Evolutionary conservation across 2,329 filamentous ascomycete species (phyloP).

Genomic region (Sarocladium brachiariae): DNA sequence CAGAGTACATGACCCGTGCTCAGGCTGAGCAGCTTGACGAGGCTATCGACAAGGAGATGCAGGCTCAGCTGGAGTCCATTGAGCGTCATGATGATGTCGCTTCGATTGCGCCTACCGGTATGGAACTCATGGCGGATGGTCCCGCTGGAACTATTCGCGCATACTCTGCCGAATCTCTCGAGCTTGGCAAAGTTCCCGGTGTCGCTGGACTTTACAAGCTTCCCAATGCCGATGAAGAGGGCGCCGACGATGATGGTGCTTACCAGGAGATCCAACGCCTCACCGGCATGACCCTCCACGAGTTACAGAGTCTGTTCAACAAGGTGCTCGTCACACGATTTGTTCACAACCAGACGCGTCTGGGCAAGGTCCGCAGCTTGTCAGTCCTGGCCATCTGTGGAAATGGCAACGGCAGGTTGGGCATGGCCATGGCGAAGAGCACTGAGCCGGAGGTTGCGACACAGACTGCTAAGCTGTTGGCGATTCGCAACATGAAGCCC

Average conservation of each 20-base stretch:
- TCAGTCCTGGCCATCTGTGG: slow-evolving; percentile 79
- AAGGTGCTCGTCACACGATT: slow-evolving; percentile 68
- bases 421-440: slow-evolving; percentile 85
- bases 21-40: slow-evolving; percentile 32
- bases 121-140: slow-evolving; percentile 30
- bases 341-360: slow-evolving; percentile 89
- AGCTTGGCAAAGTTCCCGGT: slow-evolving; percentile 46
- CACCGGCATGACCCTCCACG: slow-evolving; percentile 45
- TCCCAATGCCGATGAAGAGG: slow-evolving; percentile 40
- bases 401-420: slow-evolving; percentile 77
- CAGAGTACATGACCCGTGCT: slow-evolving; percentile 25
- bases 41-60: slow-evolving; percentile 28
- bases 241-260: slow-evolving; percentile 42
- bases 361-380: slow-evolving; percentile 79
- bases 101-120: slow-evolving; percentile 24
- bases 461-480: slow-evolving; percentile 69
- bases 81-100: slow-evolving; percentile 21
- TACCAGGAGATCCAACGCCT: slow-evolving; percentile 47
- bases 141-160: slow-evolving; percentile 26
- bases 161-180: slow-evolving; percentile 39
- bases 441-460: slow-evolving; percentile 62
- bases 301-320: slow-evolving; percentile 50
- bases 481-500: slow-evolving; percentile 90
- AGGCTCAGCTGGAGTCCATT: slow-evolving; percentile 31
- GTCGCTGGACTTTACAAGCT: slow-evolving; percentile 45